phyloP scores from a whole-genome alignment of 805 yeast species.

The Candida maris region DNA sequence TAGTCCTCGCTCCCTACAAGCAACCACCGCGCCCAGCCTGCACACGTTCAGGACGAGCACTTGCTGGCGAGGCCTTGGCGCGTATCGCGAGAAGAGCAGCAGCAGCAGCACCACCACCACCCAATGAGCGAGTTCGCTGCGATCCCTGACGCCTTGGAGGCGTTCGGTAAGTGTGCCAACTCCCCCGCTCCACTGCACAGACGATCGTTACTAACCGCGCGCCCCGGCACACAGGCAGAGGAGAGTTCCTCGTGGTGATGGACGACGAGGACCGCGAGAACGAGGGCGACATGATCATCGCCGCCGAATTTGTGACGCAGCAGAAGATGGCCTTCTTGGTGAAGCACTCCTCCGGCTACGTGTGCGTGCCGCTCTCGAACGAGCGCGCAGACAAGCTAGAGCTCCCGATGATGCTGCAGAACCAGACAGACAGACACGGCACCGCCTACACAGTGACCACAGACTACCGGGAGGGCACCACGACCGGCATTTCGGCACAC shows the following conservation, averaged over 20 bases:
- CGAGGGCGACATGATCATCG: slow-evolving; percentile 93
- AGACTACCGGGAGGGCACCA: slow-evolving; percentile 82
- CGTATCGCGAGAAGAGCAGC: no score
- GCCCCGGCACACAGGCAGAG: slow-evolving; percentile 47
- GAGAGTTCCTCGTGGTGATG: slow-evolving; percentile 90
- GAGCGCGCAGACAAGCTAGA: slow-evolving; percentile 76
- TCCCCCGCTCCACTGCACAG: no score
- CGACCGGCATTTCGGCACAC: slow-evolving; percentile 94
- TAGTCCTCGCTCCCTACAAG: no score
- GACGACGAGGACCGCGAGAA: slow-evolving; percentile 96
- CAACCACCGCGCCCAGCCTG: no score
- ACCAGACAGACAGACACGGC: slow-evolving; percentile 78
- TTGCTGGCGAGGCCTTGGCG: no score
- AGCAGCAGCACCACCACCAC: no score
- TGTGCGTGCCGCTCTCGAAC: slow-evolving; percentile 83
- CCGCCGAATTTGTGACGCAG: slow-evolving; percentile 78
- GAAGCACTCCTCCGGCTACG: slow-evolving; percentile 82
- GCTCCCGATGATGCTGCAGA: slow-evolving; percentile 71
- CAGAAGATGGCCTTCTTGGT: slow-evolving; percentile 93
- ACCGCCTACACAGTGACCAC: slow-evolving; percentile 96
- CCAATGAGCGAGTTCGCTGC: slow-evolving; percentile 38
- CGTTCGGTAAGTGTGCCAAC: slow-evolving; percentile 43
- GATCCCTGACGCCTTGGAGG: slow-evolving; percentile 69
- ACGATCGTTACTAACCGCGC: no score
- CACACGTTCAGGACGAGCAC: no score